Percentiles rank a stretch among this genome's conserved stretches.
Conservation (phyloP, 2,329 filamentous ascomycete genomes). For the Ceratocystis colombiana region DNA sequence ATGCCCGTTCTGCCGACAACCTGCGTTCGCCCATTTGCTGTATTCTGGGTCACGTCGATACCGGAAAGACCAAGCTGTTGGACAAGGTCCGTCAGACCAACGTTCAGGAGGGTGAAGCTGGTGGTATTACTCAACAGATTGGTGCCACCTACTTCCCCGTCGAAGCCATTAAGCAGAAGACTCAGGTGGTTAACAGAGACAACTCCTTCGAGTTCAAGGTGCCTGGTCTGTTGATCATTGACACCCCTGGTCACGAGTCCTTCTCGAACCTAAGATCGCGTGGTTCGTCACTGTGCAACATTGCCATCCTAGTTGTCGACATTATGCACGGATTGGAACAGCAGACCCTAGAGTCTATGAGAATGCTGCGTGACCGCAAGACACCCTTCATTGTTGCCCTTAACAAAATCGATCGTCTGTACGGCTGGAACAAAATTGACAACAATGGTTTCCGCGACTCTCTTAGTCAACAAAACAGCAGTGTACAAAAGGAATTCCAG, state of each 20-base stretch:
- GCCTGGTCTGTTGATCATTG: slow-evolving; percentile 89
- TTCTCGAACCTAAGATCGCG: slow-evolving; percentile 96
- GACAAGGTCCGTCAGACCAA: slow-evolving; percentile 99
- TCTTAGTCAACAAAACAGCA: slow-evolving; percentile 78
- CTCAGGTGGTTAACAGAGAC: slow-evolving; percentile 82
- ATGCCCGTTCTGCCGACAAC: slow-evolving; percentile 84
- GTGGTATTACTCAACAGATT: slow-evolving; percentile 99
- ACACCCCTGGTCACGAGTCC: slow-evolving; percentile 98
- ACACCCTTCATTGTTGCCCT: slow-evolving; percentile 97
- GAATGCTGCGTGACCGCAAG: slow-evolving; percentile 78
- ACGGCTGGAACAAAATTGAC: slow-evolving; percentile 96
- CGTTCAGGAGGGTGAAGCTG: slow-evolving; percentile 96
- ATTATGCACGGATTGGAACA: slow-evolving; percentile 99
- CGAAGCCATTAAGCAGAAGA: slow-evolving; percentile 87
- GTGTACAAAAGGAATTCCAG: slow-evolving; percentile 86
- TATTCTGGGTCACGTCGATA: slow-evolving; percentile 99
- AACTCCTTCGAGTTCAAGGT: slow-evolving; percentile 92
- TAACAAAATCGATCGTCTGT: slow-evolving; percentile 99
- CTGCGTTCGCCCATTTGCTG: slow-evolving; percentile 97
- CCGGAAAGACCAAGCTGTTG: slow-evolving; percentile 96
- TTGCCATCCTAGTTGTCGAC: slow-evolving; percentile 96
- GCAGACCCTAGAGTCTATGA: slow-evolving; percentile 96
- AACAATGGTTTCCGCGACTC: slow-evolving; percentile 98
- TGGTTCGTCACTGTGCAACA: slow-evolving; percentile 97
- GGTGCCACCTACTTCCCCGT: slow-evolving; percentile 98